Evolutionary conservation across 176 grass and related monocot genomes (phyloP).

Genomic region (Areca catechu): DNA sequence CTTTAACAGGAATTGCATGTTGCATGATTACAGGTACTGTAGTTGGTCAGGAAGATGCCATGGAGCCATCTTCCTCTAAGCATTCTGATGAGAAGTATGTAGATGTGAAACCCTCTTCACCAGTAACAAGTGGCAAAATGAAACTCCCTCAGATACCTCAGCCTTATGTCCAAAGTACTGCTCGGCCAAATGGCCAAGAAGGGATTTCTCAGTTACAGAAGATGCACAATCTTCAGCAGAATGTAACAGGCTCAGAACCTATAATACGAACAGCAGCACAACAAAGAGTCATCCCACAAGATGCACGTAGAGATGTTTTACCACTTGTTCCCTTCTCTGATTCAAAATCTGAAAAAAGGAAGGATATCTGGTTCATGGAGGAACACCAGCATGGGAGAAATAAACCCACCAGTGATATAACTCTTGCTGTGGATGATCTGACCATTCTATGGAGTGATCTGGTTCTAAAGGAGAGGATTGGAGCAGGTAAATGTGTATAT

Average conservation of each 20-base stretch:
- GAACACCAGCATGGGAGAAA: constrained; percentile 25
- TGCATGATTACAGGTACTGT: constrained; percentile 22
- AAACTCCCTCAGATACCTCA: constrained; percentile 1
- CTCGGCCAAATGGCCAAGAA: not conserved
- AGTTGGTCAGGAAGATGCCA: constrained; percentile 20
- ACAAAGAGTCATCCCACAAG: constrained; percentile 22
- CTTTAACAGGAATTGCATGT: too few relatives aligned
- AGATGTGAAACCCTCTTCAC: constrained; percentile 19
- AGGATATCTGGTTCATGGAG: constrained; percentile 47
- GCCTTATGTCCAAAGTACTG: not conserved
- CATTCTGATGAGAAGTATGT: constrained; percentile 27
- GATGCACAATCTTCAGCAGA: constrained; percentile 9
- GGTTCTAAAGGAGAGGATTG: constrained; percentile 89
- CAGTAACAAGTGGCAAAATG: constrained; percentile 23
- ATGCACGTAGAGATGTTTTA: constrained; percentile 31
- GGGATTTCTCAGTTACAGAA: constrained; percentile 3
- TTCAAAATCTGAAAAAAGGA: constrained; percentile 54
- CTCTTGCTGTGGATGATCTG: constrained; percentile 67
- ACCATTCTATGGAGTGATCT: constrained; percentile 84
- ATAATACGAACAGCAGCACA: constrained; percentile 25
- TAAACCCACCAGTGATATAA: constrained; percentile 37
- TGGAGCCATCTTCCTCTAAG: constrained; percentile 30
- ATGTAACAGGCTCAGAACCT: constrained; percentile 23
- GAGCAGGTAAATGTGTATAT: constrained; percentile 51
- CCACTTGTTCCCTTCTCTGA: constrained; percentile 44